phyloP scores from a whole-genome alignment of 2,329 filamentous ascomycete species.

The Microcera coccophila region DNA sequence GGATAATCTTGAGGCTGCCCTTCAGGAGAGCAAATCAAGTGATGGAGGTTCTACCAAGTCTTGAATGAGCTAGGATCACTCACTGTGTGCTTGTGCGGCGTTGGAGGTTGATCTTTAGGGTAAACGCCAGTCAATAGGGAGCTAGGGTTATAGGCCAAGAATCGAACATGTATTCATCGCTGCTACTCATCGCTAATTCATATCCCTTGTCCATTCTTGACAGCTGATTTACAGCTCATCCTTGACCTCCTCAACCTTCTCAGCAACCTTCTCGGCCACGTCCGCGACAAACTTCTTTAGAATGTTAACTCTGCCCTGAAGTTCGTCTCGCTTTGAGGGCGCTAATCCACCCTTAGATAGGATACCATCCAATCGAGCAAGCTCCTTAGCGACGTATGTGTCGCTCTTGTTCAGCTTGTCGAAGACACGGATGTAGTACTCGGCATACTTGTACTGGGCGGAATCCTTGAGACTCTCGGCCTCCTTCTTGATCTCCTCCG shows the following conservation, averaged over 20 bases:
- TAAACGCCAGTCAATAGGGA: constrained; percentile 9
- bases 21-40: constrained; percentile 55
- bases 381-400: constrained; percentile 80
- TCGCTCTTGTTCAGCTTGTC: constrained; percentile 77
- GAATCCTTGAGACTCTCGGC: constrained; percentile 61
- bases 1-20: constrained; percentile 74
- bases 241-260: constrained; percentile 58
- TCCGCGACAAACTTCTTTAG: constrained; percentile 70
- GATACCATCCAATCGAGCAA: constrained; percentile 72
- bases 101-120: constrained; percentile 12
- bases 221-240: constrained; percentile 36
- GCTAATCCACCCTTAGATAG: constrained; percentile 83
- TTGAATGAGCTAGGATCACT: constrained; percentile 1
- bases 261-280: constrained; percentile 53
- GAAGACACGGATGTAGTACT: constrained; percentile 92
- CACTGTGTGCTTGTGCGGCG: constrained; percentile 8
- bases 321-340: constrained; percentile 81
- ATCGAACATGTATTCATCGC: constrained; percentile 16
- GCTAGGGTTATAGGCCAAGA: constrained; percentile 17
- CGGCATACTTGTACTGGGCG: constrained; percentile 69
- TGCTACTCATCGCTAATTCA: constrained; percentile 8
- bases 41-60: constrained; percentile 37
- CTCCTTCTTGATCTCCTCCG: constrained; percentile 68
- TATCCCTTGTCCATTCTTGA: too few species aligned
- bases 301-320: constrained; percentile 83